Base-by-base conservation (phyloP, 805 yeast species). In the Schwanniomyces vanrijiae region DNA sequence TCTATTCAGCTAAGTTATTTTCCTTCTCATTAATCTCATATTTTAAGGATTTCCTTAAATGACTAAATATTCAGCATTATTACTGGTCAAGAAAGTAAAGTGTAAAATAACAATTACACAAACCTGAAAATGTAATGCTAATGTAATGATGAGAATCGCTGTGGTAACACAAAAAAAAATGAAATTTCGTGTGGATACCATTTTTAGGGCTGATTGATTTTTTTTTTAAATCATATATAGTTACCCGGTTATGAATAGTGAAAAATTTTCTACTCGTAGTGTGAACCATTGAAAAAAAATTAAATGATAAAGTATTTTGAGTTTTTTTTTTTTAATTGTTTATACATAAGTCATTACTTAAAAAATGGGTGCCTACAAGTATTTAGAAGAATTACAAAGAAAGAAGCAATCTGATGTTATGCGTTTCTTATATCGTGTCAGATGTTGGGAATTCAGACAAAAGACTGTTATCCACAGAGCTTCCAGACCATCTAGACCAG, bases 391-490 rank as follows among this genome's bases (percentile, higher is more conserved):
- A 82, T 84, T 94, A 78, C 94, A 90, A 79, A 91, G 97, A 86
- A 94, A 94, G 95, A 94, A 94, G 87, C 99, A 94, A 85, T 90
- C 97, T 73, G 99, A 94, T 81, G 97, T 94, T 70, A 82, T 88
- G 82, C 89, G 99, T 82, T 94, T 94, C 90, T 83, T 94, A 73
- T 88, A 88, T 81, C 88, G 99, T 80, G 96, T 94, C 85, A 90
- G 99, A 89, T 94, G 97, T 83, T 94, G 99, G 99, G 99, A 94
- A 82, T 94, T 90, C 96, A 91, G 99, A 84, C 99, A 94, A 83
- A 86, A 86, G 84, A 86, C 82, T 71, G 98, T 91, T 64, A 87
- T 94, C 79, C 98, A 94, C 97, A 88, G 99, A 79, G 97, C 97
- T 65, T 66, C 95, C 51, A 90, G 92, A 78, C 99, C 99, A 69